These are phyloP conservation scores for Acanthamoeba sp. DNA, from an alignment of 208 protist genomes.

Conservation along the genomic window DNA sequence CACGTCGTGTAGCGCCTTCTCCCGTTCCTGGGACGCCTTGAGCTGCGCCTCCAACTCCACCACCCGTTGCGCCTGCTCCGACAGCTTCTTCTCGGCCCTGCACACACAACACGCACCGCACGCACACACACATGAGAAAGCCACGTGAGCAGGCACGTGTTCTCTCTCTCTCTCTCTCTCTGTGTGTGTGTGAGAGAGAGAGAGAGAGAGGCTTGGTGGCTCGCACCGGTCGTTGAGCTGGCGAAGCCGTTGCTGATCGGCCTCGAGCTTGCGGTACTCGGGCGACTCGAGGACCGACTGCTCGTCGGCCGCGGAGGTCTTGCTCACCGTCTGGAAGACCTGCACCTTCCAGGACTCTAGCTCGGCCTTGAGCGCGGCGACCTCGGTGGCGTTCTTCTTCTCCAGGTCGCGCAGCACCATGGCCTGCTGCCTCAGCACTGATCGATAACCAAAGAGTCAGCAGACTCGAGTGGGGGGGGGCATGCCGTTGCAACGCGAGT, in stretches of 20 bases:
- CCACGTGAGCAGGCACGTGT: too few species aligned
- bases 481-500: neutral
- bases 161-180: too few species aligned
- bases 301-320: neutral
- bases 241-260: neutral
- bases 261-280: neutral
- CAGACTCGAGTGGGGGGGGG: neutral
- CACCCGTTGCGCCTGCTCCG: neutral
- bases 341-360: neutral
- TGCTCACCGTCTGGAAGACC: neutral
- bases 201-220: neutral
- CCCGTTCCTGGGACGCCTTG: neutral
- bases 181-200: neutral
- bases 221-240: neutral
- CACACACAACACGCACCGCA: neutral
- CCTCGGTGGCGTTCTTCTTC: neutral
- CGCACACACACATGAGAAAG: too few species aligned
- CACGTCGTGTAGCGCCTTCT: neutral
- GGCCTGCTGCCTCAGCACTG: conserved; percentile 5
- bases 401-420: neutral
- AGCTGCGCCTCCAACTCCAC: neutral
- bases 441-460: neutral
- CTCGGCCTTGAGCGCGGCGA: neutral
- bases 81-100: neutral
- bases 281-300: neutral